phyloP scores from a whole-genome alignment of 306 rosid species.

The Citrullus amarus region DNA sequence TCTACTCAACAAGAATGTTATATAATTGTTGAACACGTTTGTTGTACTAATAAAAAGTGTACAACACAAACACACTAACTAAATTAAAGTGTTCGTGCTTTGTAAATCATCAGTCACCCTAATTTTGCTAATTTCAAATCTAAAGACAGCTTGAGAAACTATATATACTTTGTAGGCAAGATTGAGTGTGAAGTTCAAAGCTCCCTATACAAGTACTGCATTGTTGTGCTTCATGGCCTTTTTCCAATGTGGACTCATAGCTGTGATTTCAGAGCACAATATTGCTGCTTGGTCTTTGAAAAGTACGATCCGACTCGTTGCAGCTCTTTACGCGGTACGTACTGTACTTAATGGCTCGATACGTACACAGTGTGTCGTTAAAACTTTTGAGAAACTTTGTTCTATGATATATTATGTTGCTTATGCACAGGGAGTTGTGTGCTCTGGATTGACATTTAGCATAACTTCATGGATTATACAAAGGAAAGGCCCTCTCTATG shows the following conservation, averaged over 20 bases:
- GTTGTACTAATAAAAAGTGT: too few relatives aligned
- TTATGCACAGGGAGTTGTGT: slow-evolving; percentile 43
- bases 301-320: slow-evolving; percentile 25
- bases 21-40: too few relatives aligned
- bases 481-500: slow-evolving; percentile 67
- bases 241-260: slow-evolving; percentile 50
- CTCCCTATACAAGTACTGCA: slow-evolving; percentile 62
- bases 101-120: neutral
- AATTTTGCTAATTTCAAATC: too few relatives aligned
- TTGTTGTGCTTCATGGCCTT: slow-evolving; percentile 47
- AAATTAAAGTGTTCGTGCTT: too few relatives aligned
- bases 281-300: slow-evolving; percentile 49
- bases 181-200: slow-evolving; percentile 49
- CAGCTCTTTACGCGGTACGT: slow-evolving; percentile 48
- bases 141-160: neutral
- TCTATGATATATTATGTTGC: neutral
- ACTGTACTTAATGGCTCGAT: neutral
- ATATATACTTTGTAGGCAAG: slow-evolving; percentile 29
- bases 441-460: slow-evolving; percentile 35
- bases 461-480: slow-evolving; percentile 59
- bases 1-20: too few relatives aligned
- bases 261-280: slow-evolving; percentile 25
- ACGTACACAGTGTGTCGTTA: neutral
- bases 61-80: too few relatives aligned
- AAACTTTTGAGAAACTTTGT: neutral